phyloP scores from a whole-genome alignment of 2,329 filamentous ascomycete species.

The Pyrenophora graminea region DNA sequence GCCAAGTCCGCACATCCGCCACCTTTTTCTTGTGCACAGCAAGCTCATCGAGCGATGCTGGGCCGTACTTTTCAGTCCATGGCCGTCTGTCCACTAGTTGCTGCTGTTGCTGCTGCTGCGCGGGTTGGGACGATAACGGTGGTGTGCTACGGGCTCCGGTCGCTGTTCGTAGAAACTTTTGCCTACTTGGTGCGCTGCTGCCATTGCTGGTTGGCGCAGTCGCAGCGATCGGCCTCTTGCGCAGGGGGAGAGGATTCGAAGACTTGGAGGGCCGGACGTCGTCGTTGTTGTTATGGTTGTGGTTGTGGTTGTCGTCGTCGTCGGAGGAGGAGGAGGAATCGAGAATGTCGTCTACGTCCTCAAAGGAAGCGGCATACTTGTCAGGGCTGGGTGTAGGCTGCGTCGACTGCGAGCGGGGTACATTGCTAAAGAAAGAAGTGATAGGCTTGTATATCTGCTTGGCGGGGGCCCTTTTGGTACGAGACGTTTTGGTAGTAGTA shows the following conservation, averaged over 20 bases:
- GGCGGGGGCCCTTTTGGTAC: conserved; percentile 32
- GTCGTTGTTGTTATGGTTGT: conserved; percentile 32
- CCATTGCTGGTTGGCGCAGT: conserved; percentile 21
- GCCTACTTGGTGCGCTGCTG: conserved; percentile 38
- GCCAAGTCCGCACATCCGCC: conserved; percentile 79
- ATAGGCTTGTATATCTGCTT: conserved; percentile 50
- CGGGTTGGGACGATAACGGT: conserved; percentile 29
- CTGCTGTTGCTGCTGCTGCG: conserved; percentile 13
- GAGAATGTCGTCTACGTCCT: conserved; percentile 44
- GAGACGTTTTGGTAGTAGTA: conserved; percentile 29
- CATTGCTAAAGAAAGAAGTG: conserved; percentile 55
- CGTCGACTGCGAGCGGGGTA: conserved; percentile 47
- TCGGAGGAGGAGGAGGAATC: conserved; percentile 26
- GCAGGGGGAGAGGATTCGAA: conserved; percentile 33
- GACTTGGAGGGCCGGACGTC: conserved; percentile 32
- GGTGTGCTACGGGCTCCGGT: conserved; percentile 39
- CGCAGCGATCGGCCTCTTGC: conserved; percentile 33
- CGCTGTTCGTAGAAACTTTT: conserved; percentile 52
- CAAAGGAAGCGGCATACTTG: conserved; percentile 36
- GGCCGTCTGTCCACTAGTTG: conserved; percentile 65
- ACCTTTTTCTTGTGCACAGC: conserved; percentile 96
- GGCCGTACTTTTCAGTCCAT: conserved; percentile 86
- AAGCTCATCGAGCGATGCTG: conserved; percentile 75
- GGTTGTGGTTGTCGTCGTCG: too few species aligned
- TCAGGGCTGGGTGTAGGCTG: conserved; percentile 48